A percentile compares a stretch with the other conserved stretches of the same genome.
phyloP scores from a whole-genome alignment of 371 early-diverging fungal species.

The Dinochytrium kinnereticum region DNA sequence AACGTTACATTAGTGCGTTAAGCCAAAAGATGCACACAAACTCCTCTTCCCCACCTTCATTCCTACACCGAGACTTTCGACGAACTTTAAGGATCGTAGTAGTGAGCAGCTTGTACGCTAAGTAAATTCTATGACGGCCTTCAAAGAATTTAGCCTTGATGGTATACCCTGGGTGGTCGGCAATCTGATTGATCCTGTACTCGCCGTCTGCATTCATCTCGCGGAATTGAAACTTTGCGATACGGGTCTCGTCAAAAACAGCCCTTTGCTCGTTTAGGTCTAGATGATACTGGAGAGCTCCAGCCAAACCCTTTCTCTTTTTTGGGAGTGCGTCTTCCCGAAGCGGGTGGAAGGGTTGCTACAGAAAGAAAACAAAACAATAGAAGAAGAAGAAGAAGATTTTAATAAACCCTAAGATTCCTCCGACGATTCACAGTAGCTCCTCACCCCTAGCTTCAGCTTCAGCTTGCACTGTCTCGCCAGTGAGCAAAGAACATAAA shows the following conservation, averaged over 20 bases:
- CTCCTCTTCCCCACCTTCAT: slow-evolving; percentile 12
- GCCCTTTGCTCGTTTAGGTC: slow-evolving; percentile 15
- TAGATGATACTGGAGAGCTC: not conserved
- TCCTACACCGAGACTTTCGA: not conserved
- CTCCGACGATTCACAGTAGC: not conserved
- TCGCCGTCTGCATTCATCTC: not conserved
- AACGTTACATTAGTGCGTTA: not conserved
- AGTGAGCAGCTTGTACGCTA: slow-evolving; percentile 15
- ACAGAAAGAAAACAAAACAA: not conserved
- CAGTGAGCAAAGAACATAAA: slow-evolving; percentile 12
- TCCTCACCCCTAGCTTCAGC: not conserved
- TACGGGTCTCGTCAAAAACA: slow-evolving; percentile 3
- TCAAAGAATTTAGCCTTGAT: slow-evolving; percentile 22
- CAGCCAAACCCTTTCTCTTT: not conserved
- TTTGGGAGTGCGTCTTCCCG: slow-evolving; percentile 19
- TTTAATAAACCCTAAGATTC: too few species aligned
- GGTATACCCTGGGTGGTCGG: slow-evolving; percentile 9
- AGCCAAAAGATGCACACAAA: too few species aligned
- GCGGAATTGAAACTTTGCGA: slow-evolving; percentile 2
- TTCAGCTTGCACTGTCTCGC: slow-evolving; percentile 2
- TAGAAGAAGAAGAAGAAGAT: not conserved
- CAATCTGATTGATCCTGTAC: not conserved
- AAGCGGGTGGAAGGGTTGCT: slow-evolving; percentile 11
- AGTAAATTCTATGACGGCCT: slow-evolving; percentile 14
- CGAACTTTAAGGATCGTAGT: not conserved